Base-by-base conservation (phyloP, 2,329 filamentous ascomycete species). In the Ascomycota sp. region DNA sequence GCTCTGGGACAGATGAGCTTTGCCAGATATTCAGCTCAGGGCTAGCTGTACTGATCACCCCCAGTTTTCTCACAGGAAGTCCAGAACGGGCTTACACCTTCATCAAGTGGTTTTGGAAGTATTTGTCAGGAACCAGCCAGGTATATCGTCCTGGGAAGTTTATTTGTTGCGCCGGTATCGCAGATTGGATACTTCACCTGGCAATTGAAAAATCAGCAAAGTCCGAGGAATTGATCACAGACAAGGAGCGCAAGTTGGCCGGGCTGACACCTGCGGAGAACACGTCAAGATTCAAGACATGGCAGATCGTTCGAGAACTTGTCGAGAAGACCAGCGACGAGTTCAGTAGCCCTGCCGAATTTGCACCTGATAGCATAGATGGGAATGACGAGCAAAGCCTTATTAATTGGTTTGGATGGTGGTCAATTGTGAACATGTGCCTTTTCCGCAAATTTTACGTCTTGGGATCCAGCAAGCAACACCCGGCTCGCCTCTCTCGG, bases 381-480 rank as follows among this genome's bases (percentile, higher is more conserved):
- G 54, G 59, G 1, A 65, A 67, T 35, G 68, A 75, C 38, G 71
- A 76, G 43, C 64, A 72, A 43, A 70, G 63, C 36, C 51, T 76
- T 25, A 59, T 74, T 8, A 68, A 72, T 39, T 73, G 66, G 63
- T 75, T 72, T 45, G 67, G 64, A 1, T 65, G 57, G 47, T 75
- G 69, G 70, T 55, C 66, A 1, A 51, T 56, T 26, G 38, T 47
- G 36, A 59, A 61, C 25, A 43, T 68, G 27, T 60, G 70, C 36
- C 49, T 51, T 29, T 67, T 61, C 42, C 60, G 67, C 26, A 62
- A 58, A 28, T 73, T 74, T 40, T 51, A 55, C 12, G 62, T 75
- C 3, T 35, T 74, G 5, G 69, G 68, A 3, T 66, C 66, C 1
- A 43, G 43, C 21, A 33, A 40, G 9, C 34, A 41, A 7, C 38